Base-by-base conservation (phyloP, 2,329 filamentous ascomycete species). In the Ascochyta koolunga region DNA sequence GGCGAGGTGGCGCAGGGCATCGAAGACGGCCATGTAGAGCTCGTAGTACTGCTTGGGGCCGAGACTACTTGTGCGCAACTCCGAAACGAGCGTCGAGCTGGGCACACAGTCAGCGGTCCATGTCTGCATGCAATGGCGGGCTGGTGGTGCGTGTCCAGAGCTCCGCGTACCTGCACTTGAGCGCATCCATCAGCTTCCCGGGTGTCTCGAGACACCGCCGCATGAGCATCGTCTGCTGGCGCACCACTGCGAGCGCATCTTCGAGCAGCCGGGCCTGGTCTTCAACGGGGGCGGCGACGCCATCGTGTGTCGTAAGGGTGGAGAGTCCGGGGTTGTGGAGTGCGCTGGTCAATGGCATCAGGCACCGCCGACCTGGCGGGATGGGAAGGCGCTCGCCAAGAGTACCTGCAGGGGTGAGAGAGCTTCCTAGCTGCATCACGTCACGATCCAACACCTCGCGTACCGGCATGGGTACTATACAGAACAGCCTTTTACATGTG, bases 11-110 rank as follows among this genome's bases (percentile, higher is more conserved):
- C 95, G 92, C 73, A 99, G 80, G 61, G 96, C 93, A 81, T 99
- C 95, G 78, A 99, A 99, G 59, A 99, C 92, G 62, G 95, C 86
- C 95, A 99, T 99, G 80, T 99, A 99, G 54, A 99, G 86, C 81
- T 99, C 96, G 77, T 99, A 99, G 81, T 99, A 99, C 78, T 99
- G 95, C 78, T 99, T 99, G 29, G 95, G 95, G n/a, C 95, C 92
- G 45, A 99, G 85, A 69, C 91, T 97, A 76, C 93, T 96, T 4
- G 95, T 99, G 67, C 95, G 91, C 68, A 99, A 86, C 77, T 99
- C 95, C n/a, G 95, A 97, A 57, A 99, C 93, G 60, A 99, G 86
- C 18, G 95, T 99, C 36, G 95, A 99, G 79, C 95, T 98, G 72
- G 59, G 60, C 46, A 45, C 41, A 54, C 51, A 41, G 60, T 59